Evolutionary conservation across 495 filamentous ascomycete genomes (phyloP).

Genomic region (Margaritispora aquatica): DNA sequence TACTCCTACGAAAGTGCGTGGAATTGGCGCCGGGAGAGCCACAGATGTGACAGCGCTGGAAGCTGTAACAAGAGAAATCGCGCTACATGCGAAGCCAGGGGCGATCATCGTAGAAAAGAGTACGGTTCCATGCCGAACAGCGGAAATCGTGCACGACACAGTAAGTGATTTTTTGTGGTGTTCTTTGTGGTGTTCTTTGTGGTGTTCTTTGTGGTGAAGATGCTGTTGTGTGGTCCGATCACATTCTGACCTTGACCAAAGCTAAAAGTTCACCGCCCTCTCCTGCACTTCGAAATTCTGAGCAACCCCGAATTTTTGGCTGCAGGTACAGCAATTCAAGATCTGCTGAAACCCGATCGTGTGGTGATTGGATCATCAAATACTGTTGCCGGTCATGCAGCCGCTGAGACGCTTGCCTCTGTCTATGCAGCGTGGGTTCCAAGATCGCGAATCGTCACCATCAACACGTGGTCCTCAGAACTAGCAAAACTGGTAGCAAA

Average conservation of each 20-base stretch:
- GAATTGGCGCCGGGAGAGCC: constrained; percentile 63
- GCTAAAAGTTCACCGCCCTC: constrained; percentile 42
- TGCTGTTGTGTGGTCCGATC: too few species aligned
- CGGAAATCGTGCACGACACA: constrained; percentile 53
- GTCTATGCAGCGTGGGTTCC: constrained; percentile 73
- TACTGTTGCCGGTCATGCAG: constrained; percentile 48
- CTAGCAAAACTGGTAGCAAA: constrained; percentile 77
- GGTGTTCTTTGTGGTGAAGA: constrained; percentile 41
- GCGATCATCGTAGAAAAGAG: constrained; percentile 81
- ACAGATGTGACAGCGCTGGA: constrained; percentile 72
- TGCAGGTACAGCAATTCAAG: constrained; percentile 67
- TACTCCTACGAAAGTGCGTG: constrained; percentile 71
- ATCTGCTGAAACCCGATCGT: constrained; percentile 67
- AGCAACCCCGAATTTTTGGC: constrained; percentile 84
- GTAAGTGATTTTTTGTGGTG: constrained; percentile 62
- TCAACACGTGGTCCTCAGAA: constrained; percentile 77
- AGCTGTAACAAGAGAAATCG: constrained; percentile 59
- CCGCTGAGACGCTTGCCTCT: constrained; percentile 54
- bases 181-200: constrained; percentile 44
- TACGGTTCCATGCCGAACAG: constrained; percentile 76
- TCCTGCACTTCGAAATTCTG: constrained; percentile 62
- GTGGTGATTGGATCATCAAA: constrained; percentile 67
- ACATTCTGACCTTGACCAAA: constrained; percentile 26
- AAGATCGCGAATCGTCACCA: constrained; percentile 55
- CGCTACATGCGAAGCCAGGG: constrained; percentile 54